phyloP scores from a whole-genome alignment of 495 filamentous ascomycete genomes.

The Trichoderma orchidacearum region DNA sequence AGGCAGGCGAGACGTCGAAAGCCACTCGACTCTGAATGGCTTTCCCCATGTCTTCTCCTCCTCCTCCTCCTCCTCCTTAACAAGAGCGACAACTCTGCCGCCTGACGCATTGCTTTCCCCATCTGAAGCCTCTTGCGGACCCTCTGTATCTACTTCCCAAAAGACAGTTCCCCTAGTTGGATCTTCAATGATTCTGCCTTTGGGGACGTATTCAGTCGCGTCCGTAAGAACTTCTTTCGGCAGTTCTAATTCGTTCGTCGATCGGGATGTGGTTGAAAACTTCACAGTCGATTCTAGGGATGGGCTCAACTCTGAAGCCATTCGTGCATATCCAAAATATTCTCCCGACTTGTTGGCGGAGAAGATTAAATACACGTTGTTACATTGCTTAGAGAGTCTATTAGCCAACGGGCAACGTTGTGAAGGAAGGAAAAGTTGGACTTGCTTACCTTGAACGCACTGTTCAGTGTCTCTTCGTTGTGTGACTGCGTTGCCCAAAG shows the following conservation, averaged over 20 bases:
- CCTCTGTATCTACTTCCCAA: constrained; percentile 72
- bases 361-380: constrained; percentile 92
- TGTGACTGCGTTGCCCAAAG: constrained; percentile 94
- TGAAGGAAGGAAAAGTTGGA: no score
- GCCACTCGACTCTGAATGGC: constrained; percentile 86
- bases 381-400: constrained; percentile 11
- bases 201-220: constrained; percentile 68
- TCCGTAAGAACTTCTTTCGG: constrained; percentile 66
- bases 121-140: constrained; percentile 20
- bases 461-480: constrained; percentile 74
- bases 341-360: constrained; percentile 97
- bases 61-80: constrained; percentile 18
- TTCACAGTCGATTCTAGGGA: constrained; percentile 55
- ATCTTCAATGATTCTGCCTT: constrained; percentile 85
- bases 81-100: background rate
- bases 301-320: constrained; percentile 74
- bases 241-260: constrained; percentile 45
- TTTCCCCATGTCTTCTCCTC: constrained; percentile 69
- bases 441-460: constrained; percentile 59
- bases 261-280: constrained; percentile 43
- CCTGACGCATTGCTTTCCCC: constrained; percentile 18
- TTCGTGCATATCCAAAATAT: constrained; percentile 91
- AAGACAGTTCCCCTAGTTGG: constrained; percentile 88
- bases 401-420: background rate
- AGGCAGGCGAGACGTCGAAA: constrained; percentile 72